Base-by-base conservation (phyloP, 129 eudicot genomes). In the Flaveria brownii region DNA sequence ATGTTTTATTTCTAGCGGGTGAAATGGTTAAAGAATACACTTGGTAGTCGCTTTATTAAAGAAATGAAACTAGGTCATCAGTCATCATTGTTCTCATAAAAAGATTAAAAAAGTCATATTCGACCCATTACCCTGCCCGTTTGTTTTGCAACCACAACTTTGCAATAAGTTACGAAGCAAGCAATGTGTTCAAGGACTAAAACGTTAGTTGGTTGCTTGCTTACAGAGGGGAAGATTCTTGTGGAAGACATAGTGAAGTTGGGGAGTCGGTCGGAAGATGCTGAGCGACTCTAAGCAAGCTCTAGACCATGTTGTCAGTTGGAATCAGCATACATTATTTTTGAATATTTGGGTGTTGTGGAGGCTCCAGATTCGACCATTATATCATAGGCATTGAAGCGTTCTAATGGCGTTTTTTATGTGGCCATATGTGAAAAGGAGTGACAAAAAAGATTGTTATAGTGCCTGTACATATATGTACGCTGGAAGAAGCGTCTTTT, bases 221-320 rank as follows among this genome's bases (percentile, higher is more conserved):
- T 30, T 71, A 75, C 93, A 94, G 99, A 94, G 20, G 99, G 99
- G n/a, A 94, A 94, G 86, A 91, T 94, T 68, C 92, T 89, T 39
- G 99, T 89, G 81, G 94, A 91, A 87, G 99, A 94, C 79, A 89
- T 94, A 66, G 92, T 94, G 70, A 91, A 86, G 81, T 71, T 94
- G 87, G 97, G 87, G 25, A 84, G 93, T 68, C 81, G 83, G 49
- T 68, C 82, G 14, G 86, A 87, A 73, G 91, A 92, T 54, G 87
- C 33, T 5, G 83, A 84, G 63, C 52, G 72, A 46, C 72, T 73
- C 30, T 82, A 81, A 80, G 75, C 70, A 20, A 77, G 68, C 39
- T 36, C 77, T 15, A 11, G 74, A 20, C 46, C 66, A 62, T 57
- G 59, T 64, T 67, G 56, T 39, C 25, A 12, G 43, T 4, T 71